Percentiles rank a stretch among this genome's conserved stretches.
Conservation (phyloP, 129 eudicot genomes). For the Chrysanthemum seticuspe region DNA sequence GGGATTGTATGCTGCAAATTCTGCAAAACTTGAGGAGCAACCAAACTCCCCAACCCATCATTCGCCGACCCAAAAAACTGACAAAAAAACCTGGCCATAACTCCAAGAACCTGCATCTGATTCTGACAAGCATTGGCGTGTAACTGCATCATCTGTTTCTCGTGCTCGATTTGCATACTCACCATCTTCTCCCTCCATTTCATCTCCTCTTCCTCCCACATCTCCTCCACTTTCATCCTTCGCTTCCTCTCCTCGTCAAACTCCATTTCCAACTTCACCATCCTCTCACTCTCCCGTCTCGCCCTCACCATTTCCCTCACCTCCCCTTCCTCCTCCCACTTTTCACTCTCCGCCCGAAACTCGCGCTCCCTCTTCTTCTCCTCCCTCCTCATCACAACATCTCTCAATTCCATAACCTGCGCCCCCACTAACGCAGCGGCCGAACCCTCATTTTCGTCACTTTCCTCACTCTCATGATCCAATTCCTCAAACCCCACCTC, state of each 20-base stretch:
- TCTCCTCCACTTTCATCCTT: conserved; percentile 80
- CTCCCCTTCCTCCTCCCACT: conserved; percentile 30
- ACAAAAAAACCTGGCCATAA: conserved; percentile 62
- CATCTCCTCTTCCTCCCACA: conserved; percentile 87
- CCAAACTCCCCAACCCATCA: conserved; percentile 75
- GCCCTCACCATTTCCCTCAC: conserved; percentile 21
- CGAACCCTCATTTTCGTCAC: conserved; percentile 42
- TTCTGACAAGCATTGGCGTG: conserved; percentile 83
- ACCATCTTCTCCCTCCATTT: conserved; percentile 91
- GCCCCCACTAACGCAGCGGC: conserved; percentile 53
- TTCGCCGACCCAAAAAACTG: conserved; percentile 79
- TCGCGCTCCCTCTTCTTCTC: conserved; percentile 72
- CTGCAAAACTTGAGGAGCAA: conserved; percentile 61
- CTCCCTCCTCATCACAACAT: conserved; percentile 58
- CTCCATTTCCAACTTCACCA: conserved; percentile 40
- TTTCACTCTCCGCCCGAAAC: conserved; percentile 48
- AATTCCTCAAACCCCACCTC: conserved; percentile 38
- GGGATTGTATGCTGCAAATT: conserved; percentile 72
- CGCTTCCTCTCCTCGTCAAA: conserved; percentile 63
- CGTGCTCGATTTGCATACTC: conserved; percentile 76
- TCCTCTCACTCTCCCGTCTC: conserved; percentile 32
- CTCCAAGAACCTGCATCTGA: conserved; percentile 78
- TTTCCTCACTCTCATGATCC: conserved; percentile 32
- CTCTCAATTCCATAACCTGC: conserved; percentile 68
- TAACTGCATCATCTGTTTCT: conserved; percentile 92